Percentiles rank a stretch among this genome's conserved stretches.
Conservation (phyloP, 495 filamentous ascomycete genomes). For the Lasiosphaeriaceae sp. region DNA sequence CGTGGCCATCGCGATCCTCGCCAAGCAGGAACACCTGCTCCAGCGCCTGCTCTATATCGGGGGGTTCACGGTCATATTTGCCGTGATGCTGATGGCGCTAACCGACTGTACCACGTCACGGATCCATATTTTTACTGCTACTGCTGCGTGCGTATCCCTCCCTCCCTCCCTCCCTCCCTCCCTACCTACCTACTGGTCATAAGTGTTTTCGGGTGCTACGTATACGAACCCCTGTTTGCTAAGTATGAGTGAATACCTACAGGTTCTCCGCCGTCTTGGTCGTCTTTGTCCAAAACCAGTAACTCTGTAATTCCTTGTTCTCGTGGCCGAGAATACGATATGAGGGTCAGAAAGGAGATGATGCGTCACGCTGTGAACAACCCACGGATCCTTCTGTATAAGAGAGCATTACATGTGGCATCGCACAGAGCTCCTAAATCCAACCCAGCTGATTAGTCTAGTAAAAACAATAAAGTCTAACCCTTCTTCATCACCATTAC, state of each 20-base stretch:
- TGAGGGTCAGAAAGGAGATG: no score
- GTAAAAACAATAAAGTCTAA: no score
- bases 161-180: background rate
- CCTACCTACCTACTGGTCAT: background rate
- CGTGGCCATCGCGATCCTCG: conserved; percentile 15
- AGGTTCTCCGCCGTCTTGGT: conserved; percentile 13
- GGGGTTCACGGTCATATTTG: conserved; percentile 17
- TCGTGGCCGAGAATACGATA: no score
- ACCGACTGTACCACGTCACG: conserved; percentile 7
- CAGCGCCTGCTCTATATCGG: conserved; percentile 13
- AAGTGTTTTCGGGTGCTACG: no score
- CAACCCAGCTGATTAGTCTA: no score
- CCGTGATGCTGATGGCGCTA: conserved; percentile 14
- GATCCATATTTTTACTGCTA: background rate
- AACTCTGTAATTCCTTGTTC: no score
- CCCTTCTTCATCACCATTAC: no score
- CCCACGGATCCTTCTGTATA: no score
- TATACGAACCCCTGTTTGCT: no score
- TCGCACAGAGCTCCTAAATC: no score
- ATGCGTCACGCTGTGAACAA: no score
- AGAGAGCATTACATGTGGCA: no score
- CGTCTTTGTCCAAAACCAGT: conserved; percentile 10
- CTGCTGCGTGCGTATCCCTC: background rate
- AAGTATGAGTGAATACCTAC: background rate
- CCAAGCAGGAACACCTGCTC: background rate